Evolutionary conservation across 352 stramenopile genomes (phyloP).

Genomic region (Phytophthora citricola): DNA sequence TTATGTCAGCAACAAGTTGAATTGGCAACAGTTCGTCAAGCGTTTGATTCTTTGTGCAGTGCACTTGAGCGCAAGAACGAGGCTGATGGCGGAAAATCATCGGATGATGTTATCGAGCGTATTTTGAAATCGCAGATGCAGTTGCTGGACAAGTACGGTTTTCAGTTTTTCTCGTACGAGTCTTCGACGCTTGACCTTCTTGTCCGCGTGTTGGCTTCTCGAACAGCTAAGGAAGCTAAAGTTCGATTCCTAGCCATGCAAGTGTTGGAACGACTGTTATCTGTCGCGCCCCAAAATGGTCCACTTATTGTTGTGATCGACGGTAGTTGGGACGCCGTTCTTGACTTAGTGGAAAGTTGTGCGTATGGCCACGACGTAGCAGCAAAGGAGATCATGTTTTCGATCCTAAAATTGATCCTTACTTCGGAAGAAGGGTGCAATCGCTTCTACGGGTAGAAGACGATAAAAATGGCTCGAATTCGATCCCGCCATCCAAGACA

Average conservation of each 20-base stretch:
- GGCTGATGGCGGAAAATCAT: constrained; percentile 55
- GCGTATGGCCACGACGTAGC: constrained; percentile 47
- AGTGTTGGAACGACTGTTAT: constrained; percentile 47
- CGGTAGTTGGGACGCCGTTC: constrained; percentile 53
- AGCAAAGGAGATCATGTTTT: constrained; percentile 62
- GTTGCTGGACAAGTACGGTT: constrained; percentile 74
- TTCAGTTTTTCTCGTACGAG: constrained; percentile 84
- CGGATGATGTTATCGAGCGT: constrained; percentile 72
- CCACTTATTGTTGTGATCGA: constrained; percentile 49
- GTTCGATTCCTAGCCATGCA: constrained; percentile 40
- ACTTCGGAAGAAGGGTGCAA: constrained; percentile 52
- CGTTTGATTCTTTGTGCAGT: constrained; percentile 66
- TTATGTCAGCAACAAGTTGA: constrained; percentile 59
- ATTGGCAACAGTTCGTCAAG: constrained; percentile 56
- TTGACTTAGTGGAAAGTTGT: constrained; percentile 55
- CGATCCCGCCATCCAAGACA: constrained; percentile 25
- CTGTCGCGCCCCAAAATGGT: constrained; percentile 60
- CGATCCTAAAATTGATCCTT: constrained; percentile 58
- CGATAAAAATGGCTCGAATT: constrained; percentile 1
- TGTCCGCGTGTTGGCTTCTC: constrained; percentile 33
- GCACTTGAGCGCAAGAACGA: constrained; percentile 64
- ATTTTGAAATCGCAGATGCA: constrained; percentile 74
- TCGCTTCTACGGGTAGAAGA: constrained; percentile 39
- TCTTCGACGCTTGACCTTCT: constrained; percentile 72
- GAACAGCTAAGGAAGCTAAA: constrained; percentile 23